A percentile compares a stretch with the other conserved stretches of the same genome.
These are phyloP conservation scores for Saccharomyces paradoxus DNA, from an alignment of 805 yeast genomes.

Conservation along the genomic window DNA sequence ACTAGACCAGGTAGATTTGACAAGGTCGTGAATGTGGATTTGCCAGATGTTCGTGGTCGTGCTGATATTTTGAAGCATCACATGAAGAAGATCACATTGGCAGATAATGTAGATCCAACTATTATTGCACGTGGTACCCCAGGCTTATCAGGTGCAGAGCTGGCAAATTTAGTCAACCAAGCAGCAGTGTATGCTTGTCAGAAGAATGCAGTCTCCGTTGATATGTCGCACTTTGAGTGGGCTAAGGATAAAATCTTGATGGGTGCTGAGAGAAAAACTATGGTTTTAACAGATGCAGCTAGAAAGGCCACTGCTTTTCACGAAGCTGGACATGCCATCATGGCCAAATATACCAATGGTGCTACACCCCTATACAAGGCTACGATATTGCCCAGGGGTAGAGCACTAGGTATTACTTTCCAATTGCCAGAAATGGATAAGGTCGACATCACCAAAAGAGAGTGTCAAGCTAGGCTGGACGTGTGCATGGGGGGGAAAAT, in stretches of 20 bases:
- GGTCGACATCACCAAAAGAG: slow-evolving; percentile 82
- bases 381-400: slow-evolving; percentile 91
- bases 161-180: slow-evolving; percentile 91
- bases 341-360: slow-evolving; percentile 90
- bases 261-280: slow-evolving; percentile 97
- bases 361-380: slow-evolving; percentile 96
- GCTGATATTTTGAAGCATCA: slow-evolving; percentile 86
- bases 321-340: slow-evolving; percentile 98
- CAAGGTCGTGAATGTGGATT: slow-evolving; percentile 86
- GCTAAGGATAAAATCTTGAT: slow-evolving; percentile 95
- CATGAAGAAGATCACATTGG: slow-evolving; percentile 80
- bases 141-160: slow-evolving; percentile 96
- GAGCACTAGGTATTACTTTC: slow-evolving; percentile 94
- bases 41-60: slow-evolving; percentile 97
- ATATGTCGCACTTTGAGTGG: slow-evolving; percentile 93
- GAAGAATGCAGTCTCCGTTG: slow-evolving; percentile 80
- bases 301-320: slow-evolving; percentile 93
- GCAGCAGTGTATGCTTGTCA: slow-evolving; percentile 98
- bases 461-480: slow-evolving; percentile 84
- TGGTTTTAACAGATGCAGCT: slow-evolving; percentile 95
- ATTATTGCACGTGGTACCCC: slow-evolving; percentile 95
- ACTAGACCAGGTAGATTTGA: slow-evolving; percentile 98
- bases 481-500: slow-evolving; percentile 99
- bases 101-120: slow-evolving; percentile 78
- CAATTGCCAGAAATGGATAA: slow-evolving; percentile 98